Evolutionary conservation across 371 early-diverging fungal species (phyloP).

Genomic region (Nematocida major): DNA sequence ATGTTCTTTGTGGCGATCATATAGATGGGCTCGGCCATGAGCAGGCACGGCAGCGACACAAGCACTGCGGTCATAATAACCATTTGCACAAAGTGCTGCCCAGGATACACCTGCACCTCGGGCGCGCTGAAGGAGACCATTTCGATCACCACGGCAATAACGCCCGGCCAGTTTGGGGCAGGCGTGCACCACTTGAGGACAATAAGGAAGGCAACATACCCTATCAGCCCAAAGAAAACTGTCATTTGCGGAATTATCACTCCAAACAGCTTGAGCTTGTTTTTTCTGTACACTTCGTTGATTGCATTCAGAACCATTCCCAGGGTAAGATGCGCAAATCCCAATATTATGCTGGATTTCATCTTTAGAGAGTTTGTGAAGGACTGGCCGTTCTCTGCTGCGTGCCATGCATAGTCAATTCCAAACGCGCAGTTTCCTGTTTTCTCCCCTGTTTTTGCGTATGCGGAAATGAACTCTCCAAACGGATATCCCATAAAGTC

Average conservation of each 20-base stretch:
- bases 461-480: slow-evolving; percentile 68
- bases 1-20: neutral
- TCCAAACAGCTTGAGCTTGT: slow-evolving; percentile 72
- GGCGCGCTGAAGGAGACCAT: slow-evolving; percentile 77
- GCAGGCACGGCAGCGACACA: slow-evolving; percentile 93
- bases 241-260: slow-evolving; percentile 87
- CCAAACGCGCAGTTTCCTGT: slow-evolving; percentile 65
- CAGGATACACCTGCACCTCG: slow-evolving; percentile 67
- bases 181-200: slow-evolving; percentile 85
- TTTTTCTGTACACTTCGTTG: slow-evolving; percentile 79
- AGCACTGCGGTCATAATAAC: slow-evolving; percentile 75
- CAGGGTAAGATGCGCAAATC: slow-evolving; percentile 91
- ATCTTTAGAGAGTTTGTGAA: slow-evolving; percentile 98
- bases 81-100: slow-evolving; percentile 73
- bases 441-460: slow-evolving; percentile 34
- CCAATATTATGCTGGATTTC: slow-evolving; percentile 93
- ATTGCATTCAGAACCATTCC: slow-evolving; percentile 80
- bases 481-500: slow-evolving; percentile 81
- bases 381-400: slow-evolving; percentile 72
- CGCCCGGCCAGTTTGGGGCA: slow-evolving; percentile 75
- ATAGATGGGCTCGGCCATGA: slow-evolving; percentile 76
- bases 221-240: slow-evolving; percentile 82
- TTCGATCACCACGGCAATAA: slow-evolving; percentile 90
- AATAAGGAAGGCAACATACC: slow-evolving; percentile 83
- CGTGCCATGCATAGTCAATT: slow-evolving; percentile 80